phyloP scores from a whole-genome alignment of 192 early-diverging fungal species.

The Gaertneriomyces sp. region DNA sequence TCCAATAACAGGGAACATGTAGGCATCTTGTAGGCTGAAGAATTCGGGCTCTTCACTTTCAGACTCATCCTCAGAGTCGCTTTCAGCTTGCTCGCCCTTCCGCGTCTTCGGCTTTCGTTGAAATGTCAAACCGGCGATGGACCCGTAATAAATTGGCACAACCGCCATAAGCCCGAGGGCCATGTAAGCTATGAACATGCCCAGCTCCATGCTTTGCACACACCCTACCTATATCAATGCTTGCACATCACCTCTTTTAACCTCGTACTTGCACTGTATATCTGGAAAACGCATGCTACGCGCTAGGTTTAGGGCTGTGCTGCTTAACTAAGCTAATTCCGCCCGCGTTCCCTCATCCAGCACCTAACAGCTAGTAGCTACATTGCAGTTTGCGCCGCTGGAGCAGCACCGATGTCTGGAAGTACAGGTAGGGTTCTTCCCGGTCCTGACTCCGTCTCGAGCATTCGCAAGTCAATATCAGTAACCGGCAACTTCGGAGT shows the following conservation, averaged over 20 bases:
- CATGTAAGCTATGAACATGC: constrained; percentile 75
- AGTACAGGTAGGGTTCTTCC: not conserved
- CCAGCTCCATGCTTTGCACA: constrained; percentile 32
- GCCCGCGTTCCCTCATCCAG: too few relatives aligned
- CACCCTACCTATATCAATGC: too few relatives aligned
- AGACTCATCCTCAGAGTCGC: constrained; percentile 48
- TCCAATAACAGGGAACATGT: constrained; percentile 89
- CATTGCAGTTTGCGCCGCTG: too few relatives aligned
- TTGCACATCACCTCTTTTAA: too few relatives aligned
- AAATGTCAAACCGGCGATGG: constrained; percentile 56
- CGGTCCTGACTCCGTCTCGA: not conserved
- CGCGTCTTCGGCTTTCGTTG: constrained; percentile 20
- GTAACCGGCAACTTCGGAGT: constrained; percentile 1
- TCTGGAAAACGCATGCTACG: too few relatives aligned
- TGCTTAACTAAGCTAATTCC: too few relatives aligned
- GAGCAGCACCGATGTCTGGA: constrained; percentile 1
- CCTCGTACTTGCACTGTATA: too few relatives aligned
- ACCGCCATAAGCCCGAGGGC: constrained; percentile 83
- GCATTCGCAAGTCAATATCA: not conserved
- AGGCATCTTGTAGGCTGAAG: constrained; percentile 82
- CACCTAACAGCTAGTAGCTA: too few relatives aligned
- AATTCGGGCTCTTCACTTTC: constrained; percentile 64
- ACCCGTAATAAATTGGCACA: constrained; percentile 82
- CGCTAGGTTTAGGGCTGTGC: too few relatives aligned
- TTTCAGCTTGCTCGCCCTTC: constrained; percentile 58